Percentiles rank a stretch among this genome's conserved stretches.
phyloP scores from a whole-genome alignment of 2,329 filamentous ascomycete species.

The Fusarium sarcochroum region DNA sequence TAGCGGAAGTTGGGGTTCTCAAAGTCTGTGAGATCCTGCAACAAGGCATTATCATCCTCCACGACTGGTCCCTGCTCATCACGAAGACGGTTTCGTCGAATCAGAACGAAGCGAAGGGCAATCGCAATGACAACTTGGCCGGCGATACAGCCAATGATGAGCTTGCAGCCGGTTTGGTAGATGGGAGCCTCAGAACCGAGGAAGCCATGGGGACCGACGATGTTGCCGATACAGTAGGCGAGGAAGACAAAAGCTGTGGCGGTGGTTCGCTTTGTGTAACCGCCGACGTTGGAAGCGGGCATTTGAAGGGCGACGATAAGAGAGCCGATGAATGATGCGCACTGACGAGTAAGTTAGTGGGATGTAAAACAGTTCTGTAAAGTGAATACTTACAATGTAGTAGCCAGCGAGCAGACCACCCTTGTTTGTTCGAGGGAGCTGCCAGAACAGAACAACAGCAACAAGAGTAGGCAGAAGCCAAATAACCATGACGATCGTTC shows the following conservation, averaged over 20 bases:
- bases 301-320: slow-evolving; percentile 69
- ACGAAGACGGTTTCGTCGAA: slow-evolving; percentile 45
- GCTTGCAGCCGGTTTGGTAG: slow-evolving; percentile 67
- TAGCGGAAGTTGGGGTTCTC: slow-evolving; percentile 50
- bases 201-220: slow-evolving; percentile 56
- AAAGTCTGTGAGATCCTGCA: slow-evolving; percentile 49
- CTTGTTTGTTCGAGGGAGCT: slow-evolving; percentile 58
- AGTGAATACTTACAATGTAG: slow-evolving; percentile 57
- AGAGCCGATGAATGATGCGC: slow-evolving; percentile 64
- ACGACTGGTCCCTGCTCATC: slow-evolving; percentile 41
- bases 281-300: slow-evolving; percentile 64
- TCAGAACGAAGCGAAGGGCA: slow-evolving; percentile 39
- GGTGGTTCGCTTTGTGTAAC: slow-evolving; percentile 64
- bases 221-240: slow-evolving; percentile 56
- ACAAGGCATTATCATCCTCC: slow-evolving; percentile 35
- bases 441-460: slow-evolving; percentile 65
- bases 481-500: slow-evolving; percentile 66
- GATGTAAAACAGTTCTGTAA: accelerated
- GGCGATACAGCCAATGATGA: slow-evolving; percentile 46
- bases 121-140: slow-evolving; percentile 41
- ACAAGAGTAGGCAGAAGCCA: slow-evolving; percentile 67
- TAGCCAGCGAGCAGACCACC: slow-evolving; percentile 66
- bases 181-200: slow-evolving; percentile 61
- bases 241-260: slow-evolving; percentile 63
- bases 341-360: slow-evolving; percentile 15